Evolutionary conservation across 257 asterid genomes (phyloP), one percentile per base, ranked within the genome.

Genomic region (Primulina huaijiensis): DNA sequence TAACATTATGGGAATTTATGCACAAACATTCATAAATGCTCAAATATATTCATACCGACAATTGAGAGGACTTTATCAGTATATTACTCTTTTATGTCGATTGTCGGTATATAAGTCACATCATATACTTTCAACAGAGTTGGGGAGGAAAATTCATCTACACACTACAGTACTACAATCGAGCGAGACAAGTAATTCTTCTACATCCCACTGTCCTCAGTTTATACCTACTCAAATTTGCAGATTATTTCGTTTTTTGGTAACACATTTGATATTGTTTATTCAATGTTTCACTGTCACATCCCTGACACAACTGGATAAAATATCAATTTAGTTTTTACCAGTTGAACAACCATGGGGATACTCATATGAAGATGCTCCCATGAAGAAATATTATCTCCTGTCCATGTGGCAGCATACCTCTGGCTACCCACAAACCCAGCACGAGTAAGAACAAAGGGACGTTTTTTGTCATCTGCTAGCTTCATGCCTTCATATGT

Each of bases 361-460:
- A 93, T 82, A 74, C 99, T 93, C 99, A 93, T 90, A 58, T 93
- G 97, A 59, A 90, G 86, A 80, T 90, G 99, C 86, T 89, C 97
- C 99, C 99, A 93, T 12, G 99, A 87, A 46, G 99, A 84, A 79
- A 90, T 82, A 82, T 93, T 93, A 77, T 93, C 99, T 74, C 99
- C 99, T 9, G 99, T 93, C 99, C 99, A 93, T 64, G 99, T 93
- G 46, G 97, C 97, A 78, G 99, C 97, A 81, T 86, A 89, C 86
- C 87, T 82, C 71, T 93, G 97, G 89, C 96, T 89, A 73, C 99
- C 99, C 50, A 90, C 84, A 79, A 88, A 93, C 62, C 97, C 99
- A 71, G 99, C 99, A 74, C 99, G 88, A 8, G 99, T 89, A 72
- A 93, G 93, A 74, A 93, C 99, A 79, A 93, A 93, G 3, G 97